Evolutionary conservation across 306 rosid species (phyloP), one percentile per base, ranked within the genome.

Genomic region (Ormosia semicastrata): DNA sequence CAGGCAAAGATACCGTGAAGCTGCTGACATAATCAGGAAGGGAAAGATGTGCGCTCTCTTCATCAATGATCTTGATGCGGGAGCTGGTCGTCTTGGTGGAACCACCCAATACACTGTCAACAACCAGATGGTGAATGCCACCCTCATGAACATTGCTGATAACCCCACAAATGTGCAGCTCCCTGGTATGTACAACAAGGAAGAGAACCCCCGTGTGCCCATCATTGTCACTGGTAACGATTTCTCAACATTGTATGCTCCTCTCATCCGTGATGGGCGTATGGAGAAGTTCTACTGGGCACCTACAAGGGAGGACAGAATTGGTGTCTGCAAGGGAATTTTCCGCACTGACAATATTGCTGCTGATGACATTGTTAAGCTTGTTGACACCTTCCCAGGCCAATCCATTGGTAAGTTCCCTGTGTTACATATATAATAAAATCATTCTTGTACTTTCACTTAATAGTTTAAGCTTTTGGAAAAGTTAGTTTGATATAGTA

Each of bases 261-360:
- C 99, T 62, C 97, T 96, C 73, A 96, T 96, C 83, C 99, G 99
- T 85, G 99, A 95, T 6, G 99, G 98, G 0, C 99, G 99, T 84
- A 96, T 96, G 99, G 99, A 96, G 92, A 96, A 96, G 81, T 96
- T 96, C 90, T 96, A 96, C 91, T 96, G 99, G 99, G 97, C 99
- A 2, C 98, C 99, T 6, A 96, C 94, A 1, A 82, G 97, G 14
- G 99, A 96, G 0, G 99, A 96, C 74, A 88, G 99, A 2, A 24
- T 96, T 14, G 99, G 99, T 77, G 98, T 96, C 37, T 96, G 97
- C 87, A 79, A 2, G 6, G 99, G 99, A 1, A 96, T 96, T 82
- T 96, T 96, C 89, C 85, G 89, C 14, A 82, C 37, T 58, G 99
- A 96, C 83, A 86, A 87, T 14, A 33, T 96, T 4, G 5, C 91